Evolutionary conservation across 2,329 filamentous ascomycete species (phyloP).

Genomic region (Curvularia eragrostidis): DNA sequence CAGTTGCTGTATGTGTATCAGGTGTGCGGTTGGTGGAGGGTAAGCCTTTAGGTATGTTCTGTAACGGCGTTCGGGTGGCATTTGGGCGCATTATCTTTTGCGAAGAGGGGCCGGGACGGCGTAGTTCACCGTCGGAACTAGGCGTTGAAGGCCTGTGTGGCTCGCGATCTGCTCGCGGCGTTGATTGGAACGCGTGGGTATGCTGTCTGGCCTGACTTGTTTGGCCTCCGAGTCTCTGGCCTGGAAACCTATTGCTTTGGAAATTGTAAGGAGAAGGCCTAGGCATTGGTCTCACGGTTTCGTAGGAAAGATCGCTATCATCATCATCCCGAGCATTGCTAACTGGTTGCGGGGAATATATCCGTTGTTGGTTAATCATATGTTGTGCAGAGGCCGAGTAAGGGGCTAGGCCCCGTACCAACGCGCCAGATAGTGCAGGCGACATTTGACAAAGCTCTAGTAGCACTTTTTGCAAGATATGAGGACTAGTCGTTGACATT

Average conservation of each 20-base stretch:
- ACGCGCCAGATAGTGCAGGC: conserved; percentile 42
- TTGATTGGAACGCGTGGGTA: conserved; percentile 8
- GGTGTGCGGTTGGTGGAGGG: background rate
- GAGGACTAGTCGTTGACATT: conserved; percentile 31
- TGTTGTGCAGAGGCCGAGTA: conserved; percentile 37
- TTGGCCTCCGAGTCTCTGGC: background rate
- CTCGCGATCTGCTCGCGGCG: conserved; percentile 22
- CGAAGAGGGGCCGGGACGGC: conserved; percentile 17
- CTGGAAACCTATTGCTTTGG: background rate
- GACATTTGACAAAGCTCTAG: conserved; percentile 41
- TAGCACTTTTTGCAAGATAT: conserved; percentile 31
- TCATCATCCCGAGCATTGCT: conserved; percentile 9
- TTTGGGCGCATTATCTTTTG: background rate
- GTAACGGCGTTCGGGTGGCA: background rate
- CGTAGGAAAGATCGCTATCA: conserved; percentile 13
- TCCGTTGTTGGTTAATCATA: conserved; percentile 21
- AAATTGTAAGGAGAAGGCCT: background rate
- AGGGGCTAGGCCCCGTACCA: conserved; percentile 42
- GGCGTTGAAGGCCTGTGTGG: conserved; percentile 6
- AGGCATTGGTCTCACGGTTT: conserved; percentile 14
- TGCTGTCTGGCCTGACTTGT: background rate
- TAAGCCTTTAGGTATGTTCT: background rate
- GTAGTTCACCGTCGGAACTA: conserved; percentile 18
- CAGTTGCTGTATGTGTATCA: background rate
- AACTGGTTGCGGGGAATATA: conserved; percentile 3